Base-by-base conservation (phyloP, 805 yeast genomes). In the Cyberlindnera mississippiensis region DNA sequence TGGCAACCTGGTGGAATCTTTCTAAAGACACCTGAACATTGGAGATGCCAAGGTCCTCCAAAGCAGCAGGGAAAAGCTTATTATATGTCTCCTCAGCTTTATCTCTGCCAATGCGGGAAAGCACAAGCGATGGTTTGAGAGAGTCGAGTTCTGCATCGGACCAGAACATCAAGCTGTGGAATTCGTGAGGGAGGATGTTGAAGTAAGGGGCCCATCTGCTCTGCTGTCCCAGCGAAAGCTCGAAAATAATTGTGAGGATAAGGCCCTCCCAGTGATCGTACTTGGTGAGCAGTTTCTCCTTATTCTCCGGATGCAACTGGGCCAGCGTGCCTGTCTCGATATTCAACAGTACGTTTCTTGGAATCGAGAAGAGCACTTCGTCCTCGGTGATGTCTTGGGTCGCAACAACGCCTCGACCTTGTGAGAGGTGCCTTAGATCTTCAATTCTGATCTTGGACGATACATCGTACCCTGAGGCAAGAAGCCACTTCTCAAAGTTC, bases 121-220 rank as follows among this genome's bases (percentile, higher is more conserved):
- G 52, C 2, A 90, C 78, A 31, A 77, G 68, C 0, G 96, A 87
- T 0, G 97, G 97, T 34, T 67, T 52, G 45, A 91, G 67, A 1
- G 49, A 43, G 3, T 65, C 46, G 30, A 85, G 56, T 43, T 91
- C 93, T 0, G 69, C 71, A 0, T 76, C 77, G 2, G 49, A 47
- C 98, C 99, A 91, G 55, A 79, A 87, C 78, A 89, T 85, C 44
- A 89, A 73, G 28, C 82, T 82, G 54, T 80, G 72, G 61, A 83
- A 78, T 13, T 56, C 48, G 3, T 51, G 57, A 0, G 98, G 98
- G 31, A 91, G 67, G 0, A 90, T 76, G 16, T 75, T 65, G 43
- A 89, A 77, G 60, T 91, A 91, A 1, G 78, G 72, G 39, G 57
- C 60, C 95, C 96, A 91, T 26, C 62, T 66, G 31, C 86, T 76